Percentiles rank a stretch among this genome's conserved stretches.
Evolutionary conservation across 2,329 filamentous ascomycete species (phyloP).

Genomic region (Rutstroemia sp.): DNA sequence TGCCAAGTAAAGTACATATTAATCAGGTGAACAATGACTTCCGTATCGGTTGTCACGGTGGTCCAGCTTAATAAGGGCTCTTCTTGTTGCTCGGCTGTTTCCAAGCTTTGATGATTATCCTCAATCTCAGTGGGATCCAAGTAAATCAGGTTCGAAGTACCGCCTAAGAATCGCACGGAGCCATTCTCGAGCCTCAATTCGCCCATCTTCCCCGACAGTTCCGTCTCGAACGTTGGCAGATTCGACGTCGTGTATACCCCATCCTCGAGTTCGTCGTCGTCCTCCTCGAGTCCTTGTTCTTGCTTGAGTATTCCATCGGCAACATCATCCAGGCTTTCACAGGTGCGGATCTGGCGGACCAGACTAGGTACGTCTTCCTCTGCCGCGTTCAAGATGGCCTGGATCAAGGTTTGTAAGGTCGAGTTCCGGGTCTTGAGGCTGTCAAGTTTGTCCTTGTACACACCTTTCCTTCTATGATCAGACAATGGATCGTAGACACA

Average conservation of each 20-base stretch:
- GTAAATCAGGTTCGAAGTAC: slow-evolving; percentile 89
- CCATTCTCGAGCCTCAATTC: slow-evolving; percentile 83
- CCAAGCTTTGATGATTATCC: slow-evolving; percentile 23
- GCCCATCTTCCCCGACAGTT: slow-evolving; percentile 88
- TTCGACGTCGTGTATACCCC: slow-evolving; percentile 34
- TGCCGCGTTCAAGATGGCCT: slow-evolving; percentile 83
- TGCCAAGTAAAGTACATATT: slow-evolving; percentile 99
- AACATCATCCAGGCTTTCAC: slow-evolving; percentile 47
- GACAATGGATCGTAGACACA: slow-evolving; percentile 96
- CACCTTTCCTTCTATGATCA: slow-evolving; percentile 91
- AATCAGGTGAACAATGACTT: slow-evolving; percentile 77
- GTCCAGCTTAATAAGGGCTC: slow-evolving; percentile 84
- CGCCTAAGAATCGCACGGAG: slow-evolving; percentile 83
- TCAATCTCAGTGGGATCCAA: slow-evolving; percentile 45
- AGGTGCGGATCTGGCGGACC: slow-evolving; percentile 81
- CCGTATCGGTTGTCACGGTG: slow-evolving; percentile 69
- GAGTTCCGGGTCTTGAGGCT: slow-evolving; percentile 79
- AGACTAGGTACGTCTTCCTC: slow-evolving; percentile 79
- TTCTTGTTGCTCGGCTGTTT: slow-evolving; percentile 36
- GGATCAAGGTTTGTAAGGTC: slow-evolving; percentile 85
- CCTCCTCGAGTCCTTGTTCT: slow-evolving; percentile 27
- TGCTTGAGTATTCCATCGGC: slow-evolving; percentile 29
- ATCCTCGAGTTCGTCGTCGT: slow-evolving; percentile 37
- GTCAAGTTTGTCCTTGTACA: slow-evolving; percentile 91
- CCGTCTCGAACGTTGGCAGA: slow-evolving; percentile 52